These are phyloP conservation scores for Zalaria sp. DNA, from an alignment of 2,329 filamentous ascomycete species.

Conservation along the genomic window DNA sequence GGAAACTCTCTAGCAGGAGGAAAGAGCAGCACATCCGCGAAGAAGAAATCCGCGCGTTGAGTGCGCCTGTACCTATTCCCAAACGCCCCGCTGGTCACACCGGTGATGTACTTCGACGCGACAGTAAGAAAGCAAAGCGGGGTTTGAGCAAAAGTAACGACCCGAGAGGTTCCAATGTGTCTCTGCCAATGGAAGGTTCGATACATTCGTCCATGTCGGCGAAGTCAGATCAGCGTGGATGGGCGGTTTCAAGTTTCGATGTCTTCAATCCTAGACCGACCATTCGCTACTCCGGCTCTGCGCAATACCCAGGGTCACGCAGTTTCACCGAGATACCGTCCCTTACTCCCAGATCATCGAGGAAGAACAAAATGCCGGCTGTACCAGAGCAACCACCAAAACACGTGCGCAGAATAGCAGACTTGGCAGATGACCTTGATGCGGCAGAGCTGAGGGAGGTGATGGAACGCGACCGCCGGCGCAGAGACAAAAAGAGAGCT, in stretches of 20 bases:
- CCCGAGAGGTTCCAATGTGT: conserved; percentile 47
- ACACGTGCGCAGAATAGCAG: conserved; percentile 48
- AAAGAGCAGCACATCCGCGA: conserved; percentile 67
- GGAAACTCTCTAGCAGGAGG: conserved; percentile 60
- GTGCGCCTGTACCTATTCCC: conserved; percentile 47
- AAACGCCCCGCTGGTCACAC: conserved; percentile 43
- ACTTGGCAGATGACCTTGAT: conserved; percentile 71
- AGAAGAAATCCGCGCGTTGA: conserved; percentile 80
- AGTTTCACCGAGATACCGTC: not conserved
- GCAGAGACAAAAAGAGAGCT: conserved; percentile 59
- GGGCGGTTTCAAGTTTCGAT: conserved; percentile 65
- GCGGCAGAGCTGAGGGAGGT: conserved; percentile 73
- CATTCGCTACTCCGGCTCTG: conserved; percentile 38
- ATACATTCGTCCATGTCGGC: conserved; percentile 65
- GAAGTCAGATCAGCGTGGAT: conserved; percentile 60
- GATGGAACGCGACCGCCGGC: conserved; percentile 75
- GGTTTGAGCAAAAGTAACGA: conserved; percentile 40
- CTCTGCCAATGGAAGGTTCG: conserved; percentile 59
- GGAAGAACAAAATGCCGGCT: conserved; percentile 20
- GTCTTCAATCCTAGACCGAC: conserved; percentile 77
- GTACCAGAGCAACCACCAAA: conserved; percentile 20
- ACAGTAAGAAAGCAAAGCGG: conserved; percentile 52
- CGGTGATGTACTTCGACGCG: conserved; percentile 39
- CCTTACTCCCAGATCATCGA: conserved; percentile 2
- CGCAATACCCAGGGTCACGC: not conserved